phyloP scores from a whole-genome alignment of 148 eudicot genomes.

The Amaranthus palmeri region DNA sequence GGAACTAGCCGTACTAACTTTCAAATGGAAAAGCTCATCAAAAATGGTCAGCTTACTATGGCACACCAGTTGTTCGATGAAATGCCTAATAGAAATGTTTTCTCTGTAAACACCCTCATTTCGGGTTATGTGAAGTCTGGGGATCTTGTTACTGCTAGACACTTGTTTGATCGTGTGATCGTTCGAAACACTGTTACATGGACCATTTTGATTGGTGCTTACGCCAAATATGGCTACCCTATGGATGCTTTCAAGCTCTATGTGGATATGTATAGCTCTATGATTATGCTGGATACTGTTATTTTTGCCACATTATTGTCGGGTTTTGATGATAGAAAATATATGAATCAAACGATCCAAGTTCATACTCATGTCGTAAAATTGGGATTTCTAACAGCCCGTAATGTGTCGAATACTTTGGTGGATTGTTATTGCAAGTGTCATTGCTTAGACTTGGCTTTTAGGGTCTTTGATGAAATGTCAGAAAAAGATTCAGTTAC shows the following conservation, averaged over 20 bases:
- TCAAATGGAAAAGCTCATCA: constrained; percentile 31
- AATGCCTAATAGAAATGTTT: constrained; percentile 54
- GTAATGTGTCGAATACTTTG: constrained; percentile 56
- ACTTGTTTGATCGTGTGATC: constrained; percentile 48
- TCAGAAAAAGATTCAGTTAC: constrained; percentile 52
- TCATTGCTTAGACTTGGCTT: constrained; percentile 43
- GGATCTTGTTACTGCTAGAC: constrained; percentile 43
- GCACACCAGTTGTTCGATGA: constrained; percentile 59
- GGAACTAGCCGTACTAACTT: constrained; percentile 49
- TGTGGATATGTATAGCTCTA: constrained; percentile 45
- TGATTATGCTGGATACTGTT: constrained; percentile 51
- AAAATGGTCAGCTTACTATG: constrained; percentile 27
- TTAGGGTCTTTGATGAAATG: constrained; percentile 43
- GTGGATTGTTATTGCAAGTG: constrained; percentile 73
- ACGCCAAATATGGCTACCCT: constrained; percentile 38
- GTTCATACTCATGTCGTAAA: constrained; percentile 59
- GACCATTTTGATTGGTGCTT: constrained; percentile 77
- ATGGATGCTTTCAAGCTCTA: constrained; percentile 52
- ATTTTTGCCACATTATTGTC: constrained; percentile 67
- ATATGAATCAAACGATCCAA: constrained; percentile 35
- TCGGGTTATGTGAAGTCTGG: constrained; percentile 58
- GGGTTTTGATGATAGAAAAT: constrained; percentile 39
- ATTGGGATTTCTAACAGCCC: constrained; percentile 37
- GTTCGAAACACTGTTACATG: constrained; percentile 51
- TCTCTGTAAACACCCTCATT: constrained; percentile 50